Conservation (phyloP, 495 filamentous ascomycete species). For the Glonium stellatum region DNA sequence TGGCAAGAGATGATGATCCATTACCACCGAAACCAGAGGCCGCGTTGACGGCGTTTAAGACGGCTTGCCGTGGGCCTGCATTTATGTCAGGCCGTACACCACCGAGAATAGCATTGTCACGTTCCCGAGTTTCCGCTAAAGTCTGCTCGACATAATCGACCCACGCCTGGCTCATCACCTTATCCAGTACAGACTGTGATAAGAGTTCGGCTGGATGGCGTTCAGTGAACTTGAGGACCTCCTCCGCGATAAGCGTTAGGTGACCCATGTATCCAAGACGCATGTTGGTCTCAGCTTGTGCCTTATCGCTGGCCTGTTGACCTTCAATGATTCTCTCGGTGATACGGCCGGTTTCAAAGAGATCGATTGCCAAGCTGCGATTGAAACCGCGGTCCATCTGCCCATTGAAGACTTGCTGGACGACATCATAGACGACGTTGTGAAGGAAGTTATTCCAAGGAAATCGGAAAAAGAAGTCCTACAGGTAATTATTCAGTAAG, state of each 20-base stretch:
- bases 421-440: conserved; percentile 98
- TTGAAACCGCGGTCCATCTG: conserved; percentile 96
- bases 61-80: conserved; percentile 58
- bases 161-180: conserved; percentile 82
- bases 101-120: conserved; percentile 97
- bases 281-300: conserved; percentile 73
- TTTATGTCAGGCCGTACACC: conserved; percentile 87
- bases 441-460: conserved; percentile 99
- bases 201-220: conserved; percentile 83
- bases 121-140: conserved; percentile 85
- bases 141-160: conserved; percentile 93
- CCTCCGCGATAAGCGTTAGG: conserved; percentile 92
- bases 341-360: conserved; percentile 83
- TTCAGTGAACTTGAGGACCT: conserved; percentile 97
- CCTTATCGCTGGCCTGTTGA: conserved; percentile 76
- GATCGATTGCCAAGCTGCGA: conserved; percentile 81
- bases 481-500: conserved; percentile 8
- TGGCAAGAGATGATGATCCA: conserved; percentile 20
- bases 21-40: conserved; percentile 51
- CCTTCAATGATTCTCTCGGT: conserved; percentile 88
- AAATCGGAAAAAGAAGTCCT: conserved; percentile 97
- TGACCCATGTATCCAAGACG: conserved; percentile 98
- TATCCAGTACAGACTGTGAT: conserved; percentile 75
- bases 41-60: conserved; percentile 54
- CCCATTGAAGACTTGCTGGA: conserved; percentile 98